phyloP scores from a whole-genome alignment of 2,329 filamentous ascomycete species.

The Cordyceps cateniannulata region DNA sequence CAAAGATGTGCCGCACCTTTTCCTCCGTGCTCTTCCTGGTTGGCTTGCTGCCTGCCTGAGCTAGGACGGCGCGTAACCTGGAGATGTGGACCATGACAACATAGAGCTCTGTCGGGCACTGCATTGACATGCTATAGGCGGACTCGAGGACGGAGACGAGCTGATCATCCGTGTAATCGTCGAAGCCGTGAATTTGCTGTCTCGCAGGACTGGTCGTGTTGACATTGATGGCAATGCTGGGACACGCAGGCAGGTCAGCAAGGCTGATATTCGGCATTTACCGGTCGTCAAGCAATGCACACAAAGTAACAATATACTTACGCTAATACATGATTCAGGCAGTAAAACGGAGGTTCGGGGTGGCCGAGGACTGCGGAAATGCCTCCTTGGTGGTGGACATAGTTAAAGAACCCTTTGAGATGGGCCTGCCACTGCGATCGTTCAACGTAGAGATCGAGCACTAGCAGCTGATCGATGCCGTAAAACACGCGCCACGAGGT shows the following conservation, averaged over 20 bases:
- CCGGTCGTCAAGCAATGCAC: too few species aligned
- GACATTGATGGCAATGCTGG: background rate
- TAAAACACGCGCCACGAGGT: background rate
- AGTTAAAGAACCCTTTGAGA: background rate
- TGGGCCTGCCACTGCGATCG: background rate
- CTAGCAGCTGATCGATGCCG: constrained; percentile 1
- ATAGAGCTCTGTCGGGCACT: background rate
- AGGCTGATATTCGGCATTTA: background rate
- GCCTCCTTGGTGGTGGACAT: background rate
- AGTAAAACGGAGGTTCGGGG: background rate
- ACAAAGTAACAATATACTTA: background rate
- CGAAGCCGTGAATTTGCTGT: background rate
- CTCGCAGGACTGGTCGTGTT: constrained; percentile 1
- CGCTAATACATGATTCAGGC: background rate
- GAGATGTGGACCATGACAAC: background rate
- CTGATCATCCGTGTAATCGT: background rate
- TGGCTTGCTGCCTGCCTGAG: background rate
- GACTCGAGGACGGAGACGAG: background rate
- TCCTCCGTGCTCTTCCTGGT: background rate
- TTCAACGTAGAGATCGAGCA: background rate
- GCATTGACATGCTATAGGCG: background rate
- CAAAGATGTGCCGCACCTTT: background rate
- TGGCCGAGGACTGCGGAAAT: background rate
- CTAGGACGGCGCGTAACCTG: background rate
- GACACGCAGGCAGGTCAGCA: background rate